These are phyloP conservation scores for Fusarium staphyleae DNA, from an alignment of 2,329 filamentous ascomycete species.

Conservation along the genomic window DNA sequence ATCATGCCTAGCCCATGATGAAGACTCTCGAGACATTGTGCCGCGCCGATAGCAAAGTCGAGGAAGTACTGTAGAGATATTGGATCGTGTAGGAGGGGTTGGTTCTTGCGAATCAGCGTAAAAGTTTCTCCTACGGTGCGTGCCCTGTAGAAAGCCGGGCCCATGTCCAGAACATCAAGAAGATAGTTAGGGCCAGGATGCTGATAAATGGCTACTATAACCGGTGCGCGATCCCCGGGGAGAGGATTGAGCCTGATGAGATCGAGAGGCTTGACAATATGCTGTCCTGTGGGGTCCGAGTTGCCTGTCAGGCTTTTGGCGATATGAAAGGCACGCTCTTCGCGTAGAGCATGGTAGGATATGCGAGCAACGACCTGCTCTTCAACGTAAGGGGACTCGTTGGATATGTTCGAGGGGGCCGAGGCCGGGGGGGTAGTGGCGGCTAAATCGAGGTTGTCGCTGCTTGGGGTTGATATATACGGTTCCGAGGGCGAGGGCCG, in stretches of 20 bases:
- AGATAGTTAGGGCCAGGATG: constrained; percentile 78
- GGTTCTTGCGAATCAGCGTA: constrained; percentile 52
- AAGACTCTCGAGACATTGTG: constrained; percentile 86
- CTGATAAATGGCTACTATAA: constrained; percentile 83
- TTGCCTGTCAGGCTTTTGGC: constrained; percentile 74
- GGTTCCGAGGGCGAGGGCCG: constrained; percentile 55
- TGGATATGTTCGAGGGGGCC: constrained; percentile 44
- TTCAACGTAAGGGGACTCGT: constrained; percentile 63
- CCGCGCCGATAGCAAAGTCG: constrained; percentile 88
- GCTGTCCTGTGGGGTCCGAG: constrained; percentile 74
- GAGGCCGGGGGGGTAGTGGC: constrained; percentile 48
- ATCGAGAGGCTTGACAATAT: constrained; percentile 83
- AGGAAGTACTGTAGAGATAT: constrained; percentile 80
- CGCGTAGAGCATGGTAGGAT: constrained; percentile 80
- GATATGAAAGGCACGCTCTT: constrained; percentile 89
- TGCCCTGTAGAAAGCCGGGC: constrained; percentile 73
- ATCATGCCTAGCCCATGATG: constrained; percentile 87
- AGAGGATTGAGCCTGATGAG: constrained; percentile 74
- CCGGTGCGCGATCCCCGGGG: constrained; percentile 71
- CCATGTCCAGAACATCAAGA: constrained; percentile 74
- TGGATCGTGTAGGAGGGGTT: constrained; percentile 60
- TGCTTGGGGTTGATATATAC: constrained; percentile 44
- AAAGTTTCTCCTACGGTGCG: constrained; percentile 60
- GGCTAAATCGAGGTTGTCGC: constrained; percentile 49
- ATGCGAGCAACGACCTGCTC: constrained; percentile 80